Evolutionary conservation across 140 eudicot species (phyloP), one percentile per base, ranked within the genome.

Genomic region (Anethum foeniculum): DNA sequence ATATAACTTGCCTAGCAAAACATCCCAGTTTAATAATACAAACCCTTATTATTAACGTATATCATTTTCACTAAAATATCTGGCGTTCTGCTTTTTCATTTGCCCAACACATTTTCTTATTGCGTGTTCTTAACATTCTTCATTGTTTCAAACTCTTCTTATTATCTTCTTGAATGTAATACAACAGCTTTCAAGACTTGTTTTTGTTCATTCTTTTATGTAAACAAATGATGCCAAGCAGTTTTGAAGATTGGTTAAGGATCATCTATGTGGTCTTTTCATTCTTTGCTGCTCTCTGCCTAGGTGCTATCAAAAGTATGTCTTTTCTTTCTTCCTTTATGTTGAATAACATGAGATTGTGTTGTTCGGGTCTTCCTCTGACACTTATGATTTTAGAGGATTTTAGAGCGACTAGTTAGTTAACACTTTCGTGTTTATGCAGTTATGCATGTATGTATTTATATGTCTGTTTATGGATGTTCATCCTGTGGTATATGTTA

Each of bases 281-380:
- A 69, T 95, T 95, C 86, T 92, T 88, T 72, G 82, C 92, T 44
- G 99, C 96, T 68, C 88, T 95, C 83, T 87, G 87, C 81, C 82
- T 92, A 28, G 99, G 99, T 58, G 96, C 85, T 81, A 83, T 92
- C 47, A 95, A 95, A 86, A 91, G 99, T 95, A 76, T 28, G 97
- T 89, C 27, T 34, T 21, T 77, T 82, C 46, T 36, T 36, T 76
- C 46, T 15, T 43, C 19, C 75, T 28, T 43, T 78, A 3, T 39
- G 43, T 39, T 39, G 6, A 39, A 39, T 39, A 39, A 39, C 43
- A 39, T 39, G n/a, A n/a, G n/a, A n/a, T n/a, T n/a, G n/a, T n/a
- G n/a, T n/a, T 39, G 43, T 2, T 34, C 43, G 43, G 43, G 43
- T 39, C 43, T 39, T 39, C 4, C 43, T 39, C 43, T 39, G 43